Percentiles rank a stretch among this genome's conserved stretches.
Evolutionary conservation across 1,284 basidiomycete genomes (phyloP).

Genomic region (Apiotrichum brassicae): DNA sequence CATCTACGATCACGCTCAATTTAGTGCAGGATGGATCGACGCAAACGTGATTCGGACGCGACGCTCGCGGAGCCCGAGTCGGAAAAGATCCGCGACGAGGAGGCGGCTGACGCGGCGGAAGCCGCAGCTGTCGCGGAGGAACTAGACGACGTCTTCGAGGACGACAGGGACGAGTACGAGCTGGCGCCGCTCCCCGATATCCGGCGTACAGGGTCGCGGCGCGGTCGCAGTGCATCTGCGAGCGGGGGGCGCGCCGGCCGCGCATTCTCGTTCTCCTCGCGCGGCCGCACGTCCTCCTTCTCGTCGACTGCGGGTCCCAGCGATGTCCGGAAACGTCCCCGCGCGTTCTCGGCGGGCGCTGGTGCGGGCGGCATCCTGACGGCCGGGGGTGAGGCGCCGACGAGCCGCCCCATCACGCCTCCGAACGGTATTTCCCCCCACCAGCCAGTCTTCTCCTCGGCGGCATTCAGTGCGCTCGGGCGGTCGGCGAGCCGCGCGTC

Average conservation of each 20-base stretch:
- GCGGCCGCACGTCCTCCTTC: neutral
- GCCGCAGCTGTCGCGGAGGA: neutral
- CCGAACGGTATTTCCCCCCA: neutral
- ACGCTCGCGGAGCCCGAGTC: neutral
- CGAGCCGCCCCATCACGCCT: neutral
- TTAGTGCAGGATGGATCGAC: too few relatives aligned
- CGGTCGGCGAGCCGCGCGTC: conserved; percentile 14
- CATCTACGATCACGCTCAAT: too few relatives aligned
- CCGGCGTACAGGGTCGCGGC: neutral
- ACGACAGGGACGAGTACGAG: conserved; percentile 1
- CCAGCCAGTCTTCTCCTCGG: neutral
- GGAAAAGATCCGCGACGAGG: neutral
- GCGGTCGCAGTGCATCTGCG: neutral
- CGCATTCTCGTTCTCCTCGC: neutral
- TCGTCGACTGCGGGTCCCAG: neutral
- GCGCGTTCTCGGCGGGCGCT: conserved; percentile 10
- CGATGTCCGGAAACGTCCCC: neutral
- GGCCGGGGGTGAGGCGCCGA: neutral
- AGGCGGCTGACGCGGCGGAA: neutral
- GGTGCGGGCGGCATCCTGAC: conserved; percentile 6
- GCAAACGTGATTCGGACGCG: neutral
- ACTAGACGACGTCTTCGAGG: neutral
- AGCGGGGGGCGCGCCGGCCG: neutral
- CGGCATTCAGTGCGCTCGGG: conserved; percentile 10
- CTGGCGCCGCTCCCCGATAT: conserved; percentile 8